phyloP scores from a whole-genome alignment of 108 stramenopile genomes.

The Cyclotella cryptica region DNA sequence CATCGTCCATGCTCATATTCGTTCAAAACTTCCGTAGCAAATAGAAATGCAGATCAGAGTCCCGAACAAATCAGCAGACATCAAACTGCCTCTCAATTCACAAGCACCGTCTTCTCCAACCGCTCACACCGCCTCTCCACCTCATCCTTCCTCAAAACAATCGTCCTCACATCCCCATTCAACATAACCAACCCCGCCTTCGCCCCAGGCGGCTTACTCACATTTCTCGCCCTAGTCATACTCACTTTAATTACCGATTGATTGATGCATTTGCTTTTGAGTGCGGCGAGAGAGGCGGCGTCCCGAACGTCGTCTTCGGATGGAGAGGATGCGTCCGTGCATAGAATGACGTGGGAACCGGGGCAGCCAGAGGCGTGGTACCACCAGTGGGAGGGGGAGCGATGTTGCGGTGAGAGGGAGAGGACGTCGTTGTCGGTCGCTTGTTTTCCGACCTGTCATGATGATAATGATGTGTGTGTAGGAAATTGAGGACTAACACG shows the following conservation, averaged over 20 bases:
- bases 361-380: slow-evolving; percentile 91
- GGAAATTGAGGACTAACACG: too few species aligned
- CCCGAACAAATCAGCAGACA: not conserved
- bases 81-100: slow-evolving; percentile 27
- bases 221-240: slow-evolving; percentile 81
- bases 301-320: slow-evolving; percentile 74
- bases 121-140: slow-evolving; percentile 70
- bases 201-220: slow-evolving; percentile 89
- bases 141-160: slow-evolving; percentile 82
- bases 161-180: slow-evolving; percentile 73
- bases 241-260: slow-evolving; percentile 76
- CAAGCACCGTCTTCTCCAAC: slow-evolving; percentile 70
- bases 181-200: slow-evolving; percentile 89
- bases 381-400: slow-evolving; percentile 90
- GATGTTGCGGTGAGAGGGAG: slow-evolving; percentile 72
- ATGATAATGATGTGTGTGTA: slow-evolving; percentile 2
- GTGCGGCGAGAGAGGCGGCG: slow-evolving; percentile 85
- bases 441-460: slow-evolving; percentile 76
- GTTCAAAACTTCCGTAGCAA: not conserved
- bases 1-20: too few species aligned
- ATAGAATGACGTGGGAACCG: slow-evolving; percentile 90
- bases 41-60: not conserved
- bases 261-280: slow-evolving; percentile 85
- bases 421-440: slow-evolving; percentile 91
- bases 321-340: slow-evolving; percentile 61